Conservation (phyloP, 805 yeast genomes). For the Grigorovia transvaalensis region DNA sequence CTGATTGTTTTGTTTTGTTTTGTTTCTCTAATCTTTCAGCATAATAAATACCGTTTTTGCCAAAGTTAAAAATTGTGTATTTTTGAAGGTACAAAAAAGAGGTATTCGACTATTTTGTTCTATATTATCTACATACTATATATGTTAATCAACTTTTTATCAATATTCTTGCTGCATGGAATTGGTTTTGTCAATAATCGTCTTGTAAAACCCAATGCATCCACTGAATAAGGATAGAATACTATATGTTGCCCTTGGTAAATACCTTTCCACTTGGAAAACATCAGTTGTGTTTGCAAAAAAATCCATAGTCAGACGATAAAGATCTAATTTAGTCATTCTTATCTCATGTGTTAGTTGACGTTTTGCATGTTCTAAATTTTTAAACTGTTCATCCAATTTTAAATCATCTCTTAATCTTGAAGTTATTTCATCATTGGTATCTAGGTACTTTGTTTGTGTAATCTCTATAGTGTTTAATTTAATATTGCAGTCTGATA, state of each 20-base stretch:
- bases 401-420: background rate
- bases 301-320: conserved; percentile 37
- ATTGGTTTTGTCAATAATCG: background rate
- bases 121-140: background rate
- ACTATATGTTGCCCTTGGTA: conserved; percentile 24
- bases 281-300: conserved; percentile 38
- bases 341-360: conserved; percentile 8
- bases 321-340: conserved; percentile 28
- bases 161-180: background rate
- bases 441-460: background rate
- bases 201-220: background rate
- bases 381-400: background rate
- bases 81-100: too few species aligned
- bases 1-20: too few species aligned
- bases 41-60: too few species aligned
- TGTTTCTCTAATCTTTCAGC: too few species aligned
- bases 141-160: background rate
- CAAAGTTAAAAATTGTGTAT: too few species aligned
- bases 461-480: background rate
- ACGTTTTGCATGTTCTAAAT: conserved; percentile 19
- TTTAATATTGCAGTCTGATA: conserved; percentile 29
- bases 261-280: conserved; percentile 22
- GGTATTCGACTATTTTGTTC: too few species aligned
- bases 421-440: background rate
- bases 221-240: conserved; percentile 14